phyloP scores from a whole-genome alignment of 257 asterid species.

The Leptodermis oblonga region DNA sequence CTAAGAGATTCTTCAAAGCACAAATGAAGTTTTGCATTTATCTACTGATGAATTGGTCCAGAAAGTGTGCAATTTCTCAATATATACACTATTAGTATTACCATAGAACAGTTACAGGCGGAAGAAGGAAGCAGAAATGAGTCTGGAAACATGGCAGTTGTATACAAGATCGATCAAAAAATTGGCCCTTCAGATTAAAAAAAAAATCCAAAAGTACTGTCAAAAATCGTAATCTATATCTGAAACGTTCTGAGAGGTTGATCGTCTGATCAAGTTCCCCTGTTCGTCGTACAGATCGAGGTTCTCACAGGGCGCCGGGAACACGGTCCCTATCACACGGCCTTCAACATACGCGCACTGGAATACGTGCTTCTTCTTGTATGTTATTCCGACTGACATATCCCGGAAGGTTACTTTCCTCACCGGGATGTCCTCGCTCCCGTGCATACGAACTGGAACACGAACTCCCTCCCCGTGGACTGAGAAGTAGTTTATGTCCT shows the following conservation, averaged over 20 bases:
- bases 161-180: constrained; percentile 10
- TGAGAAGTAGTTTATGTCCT: constrained; percentile 63
- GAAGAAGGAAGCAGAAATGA: neutral
- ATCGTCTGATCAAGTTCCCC: constrained; percentile 51
- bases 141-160: neutral
- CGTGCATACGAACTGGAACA: constrained; percentile 88
- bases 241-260: constrained; percentile 52
- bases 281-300: constrained; percentile 75
- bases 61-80: too few relatives aligned
- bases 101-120: neutral
- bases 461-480: constrained; percentile 85
- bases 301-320: constrained; percentile 83
- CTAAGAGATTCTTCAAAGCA: too few relatives aligned
- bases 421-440: constrained; percentile 66
- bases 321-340: constrained; percentile 68
- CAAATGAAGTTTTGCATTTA: too few relatives aligned
- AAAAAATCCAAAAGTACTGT: constrained; percentile 9
- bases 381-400: constrained; percentile 68
- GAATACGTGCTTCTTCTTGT: constrained; percentile 77
- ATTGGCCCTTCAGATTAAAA: constrained; percentile 11
- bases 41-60: too few relatives aligned
- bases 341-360: constrained; percentile 85
- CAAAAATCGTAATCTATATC: constrained; percentile 87
- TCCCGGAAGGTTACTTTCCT: constrained; percentile 59
- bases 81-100: constrained; percentile 23